A percentile compares a stretch with the other conserved stretches of the same genome.
Conservation (phyloP, 495 filamentous ascomycete genomes). For the Xylaria intraflava region DNA sequence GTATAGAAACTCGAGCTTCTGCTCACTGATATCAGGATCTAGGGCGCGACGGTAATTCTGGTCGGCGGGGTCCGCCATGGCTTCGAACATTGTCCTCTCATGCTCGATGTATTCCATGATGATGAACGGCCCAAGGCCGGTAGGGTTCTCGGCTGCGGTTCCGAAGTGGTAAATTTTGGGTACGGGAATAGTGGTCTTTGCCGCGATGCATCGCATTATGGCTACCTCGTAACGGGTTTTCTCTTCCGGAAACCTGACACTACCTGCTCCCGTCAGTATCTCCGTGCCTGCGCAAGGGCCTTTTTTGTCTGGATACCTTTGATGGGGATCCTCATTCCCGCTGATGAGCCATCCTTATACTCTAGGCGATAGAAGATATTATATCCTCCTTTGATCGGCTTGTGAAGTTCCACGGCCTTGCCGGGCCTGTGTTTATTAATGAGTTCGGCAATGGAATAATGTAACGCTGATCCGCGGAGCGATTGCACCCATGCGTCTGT, state of each 20-base stretch:
- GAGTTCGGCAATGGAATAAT: conserved; percentile 9
- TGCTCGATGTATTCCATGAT: conserved; percentile 42
- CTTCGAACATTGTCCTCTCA: conserved; percentile 22
- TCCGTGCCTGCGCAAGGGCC: not conserved
- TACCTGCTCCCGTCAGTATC: conserved; percentile 2
- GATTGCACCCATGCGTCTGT: conserved; percentile 19
- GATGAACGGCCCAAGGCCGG: conserved; percentile 38
- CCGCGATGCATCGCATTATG: conserved; percentile 35
- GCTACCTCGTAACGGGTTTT: conserved; percentile 38
- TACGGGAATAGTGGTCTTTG: conserved; percentile 36
- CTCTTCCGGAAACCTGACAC: conserved; percentile 28
- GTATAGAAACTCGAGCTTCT: conserved; percentile 28
- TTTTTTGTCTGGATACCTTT: not conserved
- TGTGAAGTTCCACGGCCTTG: conserved; percentile 10
- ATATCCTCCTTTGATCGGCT: conserved; percentile 22
- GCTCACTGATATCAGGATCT: conserved; percentile 24
- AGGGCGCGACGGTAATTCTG: conserved; percentile 19
- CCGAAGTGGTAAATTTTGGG: conserved; percentile 33
- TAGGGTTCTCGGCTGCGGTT: conserved; percentile 22
- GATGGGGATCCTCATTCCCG: conserved; percentile 11
- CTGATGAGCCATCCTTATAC: conserved; percentile 21
- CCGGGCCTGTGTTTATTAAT: conserved; percentile 11
- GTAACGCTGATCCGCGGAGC: not conserved
- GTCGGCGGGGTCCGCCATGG: conserved; percentile 22
- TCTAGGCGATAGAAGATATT: conserved; percentile 22